Evolutionary conservation across 2,329 filamentous ascomycete genomes (phyloP), one percentile per base, ranked within the genome.

Genomic region (Emergomyces orientalis): DNA sequence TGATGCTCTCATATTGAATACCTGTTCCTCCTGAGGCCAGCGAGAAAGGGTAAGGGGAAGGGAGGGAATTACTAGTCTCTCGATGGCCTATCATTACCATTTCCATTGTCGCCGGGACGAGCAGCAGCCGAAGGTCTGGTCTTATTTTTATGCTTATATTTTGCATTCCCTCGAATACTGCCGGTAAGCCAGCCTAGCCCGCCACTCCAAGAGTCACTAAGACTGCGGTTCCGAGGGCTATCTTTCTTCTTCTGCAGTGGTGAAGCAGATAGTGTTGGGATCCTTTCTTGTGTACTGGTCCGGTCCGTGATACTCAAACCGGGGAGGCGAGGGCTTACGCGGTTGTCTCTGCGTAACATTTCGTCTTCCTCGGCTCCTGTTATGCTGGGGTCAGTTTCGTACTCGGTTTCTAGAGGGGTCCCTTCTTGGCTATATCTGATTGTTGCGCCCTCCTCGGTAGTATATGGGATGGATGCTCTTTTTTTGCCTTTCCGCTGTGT

Each of bases 371-470:
- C 66, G 9, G 65, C 71, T 6, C 56, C 59, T 19, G 64, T 59
- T 25, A 55, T 22, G 45, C 64, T 61, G 7, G 62, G 52, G n/a
- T 69, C 67, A 8, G 67, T 59, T 37, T 71, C 69, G 56, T 68
- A 67, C 1, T 62, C 68, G 6, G 60, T 47, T 13, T 67, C 66
- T 17, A 62, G 64, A 3, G 64, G 59, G 5, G 11, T 68, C 67
- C 8, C 63, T 65, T 34, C 70, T 66, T 30, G 62, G n/a, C 64
- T 58, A 1, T 61, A 64, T 14, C 71, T 68, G n/a, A 65, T 39
- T 9, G 71, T 67, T 75, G 73, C 43, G 72, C 70, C 61, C 72
- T 74, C 32, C n/a, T 32, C 17, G 1, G 25, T n/a, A 22, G 30
- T 14, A 45, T 45, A 45, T 7, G 56, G 56, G 22, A 45, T 47